Conservation (phyloP, 768 basidiomycete species). For the Boletus sensibilis region DNA sequence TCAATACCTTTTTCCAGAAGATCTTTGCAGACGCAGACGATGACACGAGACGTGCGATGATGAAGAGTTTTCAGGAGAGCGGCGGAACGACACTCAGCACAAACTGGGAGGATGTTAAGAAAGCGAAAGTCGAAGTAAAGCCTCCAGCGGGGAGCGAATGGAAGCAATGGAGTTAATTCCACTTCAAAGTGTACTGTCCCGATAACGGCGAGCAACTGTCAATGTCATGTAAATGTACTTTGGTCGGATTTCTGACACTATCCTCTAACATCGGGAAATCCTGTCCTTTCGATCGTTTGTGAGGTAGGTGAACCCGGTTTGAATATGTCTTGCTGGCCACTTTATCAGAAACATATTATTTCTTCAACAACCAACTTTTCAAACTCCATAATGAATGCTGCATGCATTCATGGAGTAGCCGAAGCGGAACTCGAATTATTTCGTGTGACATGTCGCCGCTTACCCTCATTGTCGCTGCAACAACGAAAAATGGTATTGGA, state of each 20-base stretch:
- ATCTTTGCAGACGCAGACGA: constrained; percentile 90
- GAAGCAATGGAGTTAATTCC: constrained; percentile 65
- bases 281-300: no score
- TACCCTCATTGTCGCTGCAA: constrained; percentile 94
- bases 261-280: no score
- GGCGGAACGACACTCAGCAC: constrained; percentile 95
- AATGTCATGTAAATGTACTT: background rate
- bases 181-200: background rate
- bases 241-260: background rate
- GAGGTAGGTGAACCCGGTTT: no score
- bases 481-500: constrained; percentile 85
- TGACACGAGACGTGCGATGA: constrained; percentile 91
- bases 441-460: constrained; percentile 54
- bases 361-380: no score
- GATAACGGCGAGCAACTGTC: background rate
- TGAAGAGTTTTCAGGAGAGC: constrained; percentile 96
- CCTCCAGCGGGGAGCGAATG: constrained; percentile 84
- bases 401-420: no score
- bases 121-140: constrained; percentile 67
- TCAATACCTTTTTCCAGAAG: constrained; percentile 90
- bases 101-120: constrained; percentile 88
- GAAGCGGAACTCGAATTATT: no score
- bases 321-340: no score
- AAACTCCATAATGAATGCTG: no score
- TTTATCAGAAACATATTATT: no score